Base-by-base conservation (phyloP, 192 early-diverging fungal genomes). In the Chytriomyces hyalinus region DNA sequence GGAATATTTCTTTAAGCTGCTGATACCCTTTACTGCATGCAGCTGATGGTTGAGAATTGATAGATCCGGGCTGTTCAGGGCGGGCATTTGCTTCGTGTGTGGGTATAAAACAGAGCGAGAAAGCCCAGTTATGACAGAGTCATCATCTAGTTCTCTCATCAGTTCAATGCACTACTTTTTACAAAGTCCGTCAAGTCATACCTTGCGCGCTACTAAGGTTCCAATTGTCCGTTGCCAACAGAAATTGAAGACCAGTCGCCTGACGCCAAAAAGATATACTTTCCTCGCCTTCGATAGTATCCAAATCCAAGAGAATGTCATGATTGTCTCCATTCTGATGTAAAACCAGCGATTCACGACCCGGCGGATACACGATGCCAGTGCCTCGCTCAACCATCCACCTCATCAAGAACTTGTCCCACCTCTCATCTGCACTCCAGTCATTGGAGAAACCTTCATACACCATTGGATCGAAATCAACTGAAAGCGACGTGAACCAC, bases 381-480 rank as follows among this genome's bases (percentile, higher is more conserved):
- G 10, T 10, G 20, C 77, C 69, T 48, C 36, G 24, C 46, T 78
- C 77, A 24, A 62, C 77, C 62, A 78, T 24, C 50, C 48, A 72
- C 61, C 77, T 50, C 6, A 17, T 20, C 22, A 78, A 49, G 65
- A 71, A 78, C 45, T 70, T 70, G 15, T 70, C 59, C 61, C 61
- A 68, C 5, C 48, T 11, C 49, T 6, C 28, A 13, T 59, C n/a
- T 44, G n/a, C 53, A 22, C 20, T 22, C 77, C 68, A 72, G 6
- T 22, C 11, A 44, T 78, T 78, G 13, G 20, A n/a, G 8, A n/a
- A n/a, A 22, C 49, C 48, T 11, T 70, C 60, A 11, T 48, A 60
- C 36, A 78, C 6, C 67, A 78, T 36, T 9, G 77, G 77, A 9
- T 70, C 61, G 47, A 71, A 78, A 44, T 63, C 77, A 13, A 6